These are phyloP conservation scores for Hyaloscypha bicolor DNA, from an alignment of 495 filamentous ascomycete species.

Conservation along the genomic window DNA sequence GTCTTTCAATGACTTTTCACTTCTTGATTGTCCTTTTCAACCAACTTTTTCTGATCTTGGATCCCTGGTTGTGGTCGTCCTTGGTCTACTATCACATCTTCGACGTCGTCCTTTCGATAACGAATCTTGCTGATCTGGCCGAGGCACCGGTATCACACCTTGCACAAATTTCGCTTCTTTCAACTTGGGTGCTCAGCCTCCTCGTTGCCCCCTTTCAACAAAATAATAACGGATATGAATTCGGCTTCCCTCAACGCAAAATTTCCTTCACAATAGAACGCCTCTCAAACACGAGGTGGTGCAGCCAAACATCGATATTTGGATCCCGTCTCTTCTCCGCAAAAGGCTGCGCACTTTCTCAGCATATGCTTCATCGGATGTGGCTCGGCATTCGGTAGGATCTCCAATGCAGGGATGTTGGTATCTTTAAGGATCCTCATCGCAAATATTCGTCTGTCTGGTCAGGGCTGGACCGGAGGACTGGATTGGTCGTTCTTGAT, in stretches of 20 bases:
- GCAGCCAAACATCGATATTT: not conserved
- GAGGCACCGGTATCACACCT: not conserved
- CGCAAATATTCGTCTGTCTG: not conserved
- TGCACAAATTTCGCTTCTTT: constrained; percentile 18
- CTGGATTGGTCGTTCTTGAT: not conserved
- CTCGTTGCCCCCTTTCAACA: constrained; percentile 1
- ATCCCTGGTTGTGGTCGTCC: constrained; percentile 15
- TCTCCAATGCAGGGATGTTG: not conserved
- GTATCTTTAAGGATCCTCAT: constrained; percentile 4
- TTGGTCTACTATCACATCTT: constrained; percentile 1
- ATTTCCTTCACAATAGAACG: not conserved
- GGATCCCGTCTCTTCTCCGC: not conserved
- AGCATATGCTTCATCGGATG: not conserved
- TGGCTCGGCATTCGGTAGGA: not conserved
- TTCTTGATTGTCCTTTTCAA: constrained; percentile 15
- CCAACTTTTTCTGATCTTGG: constrained; percentile 9
- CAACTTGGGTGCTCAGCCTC: not conserved
- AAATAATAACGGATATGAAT: not conserved
- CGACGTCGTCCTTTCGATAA: constrained; percentile 6
- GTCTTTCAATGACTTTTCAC: constrained; percentile 7
- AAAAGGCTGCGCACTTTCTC: not conserved
- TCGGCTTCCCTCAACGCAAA: not conserved
- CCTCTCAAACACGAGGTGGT: not conserved
- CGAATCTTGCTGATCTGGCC: constrained; percentile 3
- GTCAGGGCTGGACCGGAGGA: constrained; percentile 5